phyloP scores from a whole-genome alignment of 345 rosid genomes.

The Gossypium longicalyx region DNA sequence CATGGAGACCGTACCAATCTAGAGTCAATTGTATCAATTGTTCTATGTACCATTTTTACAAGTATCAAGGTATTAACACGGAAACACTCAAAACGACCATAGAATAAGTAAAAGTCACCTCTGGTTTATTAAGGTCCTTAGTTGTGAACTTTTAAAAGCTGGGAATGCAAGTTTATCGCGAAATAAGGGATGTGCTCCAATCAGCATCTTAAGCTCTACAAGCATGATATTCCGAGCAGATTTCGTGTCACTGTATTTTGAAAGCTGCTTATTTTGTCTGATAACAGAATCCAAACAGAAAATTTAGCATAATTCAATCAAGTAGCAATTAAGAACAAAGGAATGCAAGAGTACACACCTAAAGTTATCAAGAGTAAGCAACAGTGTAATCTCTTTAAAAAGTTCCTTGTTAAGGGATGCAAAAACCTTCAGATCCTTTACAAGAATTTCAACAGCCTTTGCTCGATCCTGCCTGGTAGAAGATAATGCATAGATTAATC shows the following conservation, averaged over 20 bases:
- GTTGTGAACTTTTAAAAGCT: slow-evolving; percentile 58
- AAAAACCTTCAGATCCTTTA: slow-evolving; percentile 71
- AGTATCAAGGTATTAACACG: background rate
- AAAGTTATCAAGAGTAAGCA: slow-evolving; percentile 69
- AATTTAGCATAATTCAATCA: slow-evolving; percentile 1
- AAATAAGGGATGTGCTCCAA: slow-evolving; percentile 73
- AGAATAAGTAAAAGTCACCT: slow-evolving; percentile 39
- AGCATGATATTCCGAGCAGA: slow-evolving; percentile 71
- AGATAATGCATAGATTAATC: slow-evolving; percentile 12
- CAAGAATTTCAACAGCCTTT: slow-evolving; percentile 79
- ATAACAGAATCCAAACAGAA: slow-evolving; percentile 6
- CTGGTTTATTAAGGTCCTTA: slow-evolving; percentile 82
- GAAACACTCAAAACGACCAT: background rate
- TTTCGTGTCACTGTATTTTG: slow-evolving; percentile 76
- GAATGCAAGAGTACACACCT: slow-evolving; percentile 38
- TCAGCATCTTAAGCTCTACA: slow-evolving; percentile 61
- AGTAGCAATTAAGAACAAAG: slow-evolving; percentile 6
- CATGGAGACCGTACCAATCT: background rate
- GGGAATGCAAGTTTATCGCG: slow-evolving; percentile 74
- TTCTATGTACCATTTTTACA: background rate
- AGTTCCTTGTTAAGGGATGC: slow-evolving; percentile 68
- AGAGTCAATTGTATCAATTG: background rate
- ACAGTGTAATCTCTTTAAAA: slow-evolving; percentile 73
- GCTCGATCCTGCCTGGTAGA: slow-evolving; percentile 62
- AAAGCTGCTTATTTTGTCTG: slow-evolving; percentile 85